phyloP scores from a whole-genome alignment of 306 rosid species.

The Cyclanthera cordifolia region DNA sequence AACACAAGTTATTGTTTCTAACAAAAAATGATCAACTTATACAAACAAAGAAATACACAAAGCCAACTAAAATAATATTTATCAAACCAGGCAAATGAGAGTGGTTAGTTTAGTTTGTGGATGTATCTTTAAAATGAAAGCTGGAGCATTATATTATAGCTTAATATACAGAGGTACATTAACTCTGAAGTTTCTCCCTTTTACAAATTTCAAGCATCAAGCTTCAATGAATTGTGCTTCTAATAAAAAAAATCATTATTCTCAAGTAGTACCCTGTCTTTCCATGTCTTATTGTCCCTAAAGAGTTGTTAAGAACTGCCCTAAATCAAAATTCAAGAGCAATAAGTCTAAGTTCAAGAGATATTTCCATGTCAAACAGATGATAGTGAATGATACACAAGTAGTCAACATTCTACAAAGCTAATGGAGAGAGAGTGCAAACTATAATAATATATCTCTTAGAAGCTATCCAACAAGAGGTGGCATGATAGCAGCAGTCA shows the following conservation, averaged over 20 bases:
- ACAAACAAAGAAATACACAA: no score
- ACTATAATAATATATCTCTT: background rate
- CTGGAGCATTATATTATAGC: no score
- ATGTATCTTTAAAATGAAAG: no score
- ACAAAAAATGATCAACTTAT: no score
- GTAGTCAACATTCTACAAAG: background rate
- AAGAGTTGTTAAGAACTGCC: background rate
- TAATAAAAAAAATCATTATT: background rate
- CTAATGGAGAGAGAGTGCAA: conserved; percentile 4
- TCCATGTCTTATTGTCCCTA: background rate
- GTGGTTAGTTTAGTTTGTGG: no score
- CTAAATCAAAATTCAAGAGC: background rate
- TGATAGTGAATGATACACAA: background rate
- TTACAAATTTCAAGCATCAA: no score
- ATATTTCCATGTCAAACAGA: background rate
- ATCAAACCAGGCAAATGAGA: no score
- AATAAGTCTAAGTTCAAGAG: background rate
- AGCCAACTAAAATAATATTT: no score
- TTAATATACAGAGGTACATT: no score
- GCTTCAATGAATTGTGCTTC: background rate
- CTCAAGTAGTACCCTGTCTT: background rate
- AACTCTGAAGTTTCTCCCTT: no score
- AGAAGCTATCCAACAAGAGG: conserved; percentile 1
- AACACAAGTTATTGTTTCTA: no score
- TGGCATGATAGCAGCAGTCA: conserved; percentile 3